These are phyloP conservation scores for Hypoxylon trugodes DNA, from an alignment of 495 filamentous ascomycete genomes.

Conservation along the genomic window DNA sequence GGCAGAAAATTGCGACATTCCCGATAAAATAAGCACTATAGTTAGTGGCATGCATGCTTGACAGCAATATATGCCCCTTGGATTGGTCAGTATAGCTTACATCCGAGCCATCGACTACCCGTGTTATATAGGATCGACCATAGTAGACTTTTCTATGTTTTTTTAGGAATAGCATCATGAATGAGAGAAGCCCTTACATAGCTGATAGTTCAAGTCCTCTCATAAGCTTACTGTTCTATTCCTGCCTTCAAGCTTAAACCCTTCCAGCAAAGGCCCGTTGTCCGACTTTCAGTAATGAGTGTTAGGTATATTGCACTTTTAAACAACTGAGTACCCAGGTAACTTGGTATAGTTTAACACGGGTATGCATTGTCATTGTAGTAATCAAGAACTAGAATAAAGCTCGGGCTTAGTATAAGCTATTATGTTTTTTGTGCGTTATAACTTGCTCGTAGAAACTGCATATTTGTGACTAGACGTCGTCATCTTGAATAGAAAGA, in stretches of 20 bases:
- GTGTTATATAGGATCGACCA: background rate
- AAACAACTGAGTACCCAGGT: background rate
- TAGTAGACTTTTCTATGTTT: background rate
- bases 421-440: too few species aligned
- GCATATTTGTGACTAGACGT: too few species aligned
- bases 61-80: background rate
- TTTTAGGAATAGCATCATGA: background rate
- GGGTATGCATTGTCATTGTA: background rate
- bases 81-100: background rate
- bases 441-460: too few species aligned
- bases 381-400: slow-evolving; percentile 4
- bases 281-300: background rate
- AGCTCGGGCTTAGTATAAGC: too few species aligned
- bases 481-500: too few species aligned
- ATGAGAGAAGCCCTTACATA: too few species aligned
- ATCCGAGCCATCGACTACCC: background rate
- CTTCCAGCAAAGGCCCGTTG: too few species aligned
- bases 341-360: background rate
- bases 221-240: too few species aligned
- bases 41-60: background rate
- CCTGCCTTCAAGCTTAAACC: too few species aligned
- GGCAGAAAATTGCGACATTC: slow-evolving; percentile 1
- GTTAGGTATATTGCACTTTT: background rate
- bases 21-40: background rate
- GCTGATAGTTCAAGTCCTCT: too few species aligned